Conservation (phyloP, 2,329 filamentous ascomycete species). For the Colletotrichum chlorophyti region DNA sequence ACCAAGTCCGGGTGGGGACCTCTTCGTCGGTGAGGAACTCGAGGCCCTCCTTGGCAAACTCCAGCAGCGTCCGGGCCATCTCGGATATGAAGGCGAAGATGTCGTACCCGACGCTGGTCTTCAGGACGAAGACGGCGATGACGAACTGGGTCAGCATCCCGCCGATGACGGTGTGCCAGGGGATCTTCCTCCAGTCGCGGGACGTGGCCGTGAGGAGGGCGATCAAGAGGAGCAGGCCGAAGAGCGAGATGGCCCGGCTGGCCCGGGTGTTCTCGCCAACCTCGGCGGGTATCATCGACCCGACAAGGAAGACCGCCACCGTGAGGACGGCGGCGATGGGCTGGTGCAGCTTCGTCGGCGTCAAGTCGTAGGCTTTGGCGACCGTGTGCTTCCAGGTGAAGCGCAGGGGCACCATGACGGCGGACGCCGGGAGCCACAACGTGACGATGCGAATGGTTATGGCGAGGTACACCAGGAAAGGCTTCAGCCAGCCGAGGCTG, state of each 20-base stretch:
- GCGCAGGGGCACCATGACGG: constrained; percentile 19
- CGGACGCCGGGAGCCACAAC: constrained; percentile 18
- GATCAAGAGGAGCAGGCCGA: constrained; percentile 20
- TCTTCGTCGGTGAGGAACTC: constrained; percentile 64
- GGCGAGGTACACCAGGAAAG: constrained; percentile 69
- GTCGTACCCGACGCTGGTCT: constrained; percentile 49
- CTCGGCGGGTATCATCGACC: constrained; percentile 20
- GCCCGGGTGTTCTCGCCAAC: constrained; percentile 19
- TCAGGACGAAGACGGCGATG: constrained; percentile 21
- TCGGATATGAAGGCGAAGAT: constrained; percentile 78
- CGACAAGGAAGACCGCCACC: constrained; percentile 16
- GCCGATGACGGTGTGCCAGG: constrained; percentile 25
- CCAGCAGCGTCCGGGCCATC: constrained; percentile 67
- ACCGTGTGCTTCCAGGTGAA: constrained; percentile 12
- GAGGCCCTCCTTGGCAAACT: constrained; percentile 69
- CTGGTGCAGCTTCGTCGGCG: constrained; percentile 17
- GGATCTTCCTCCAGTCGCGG: constrained; percentile 22
- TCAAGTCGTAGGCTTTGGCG: constrained; percentile 11
- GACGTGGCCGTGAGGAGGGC: constrained; percentile 16
- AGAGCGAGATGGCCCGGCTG: constrained; percentile 20
- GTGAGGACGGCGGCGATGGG: constrained; percentile 16
- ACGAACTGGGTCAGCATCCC: constrained; percentile 24
- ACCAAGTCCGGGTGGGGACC: constrained; percentile 56
- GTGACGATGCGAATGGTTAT: constrained; percentile 66
- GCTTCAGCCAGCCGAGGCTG: constrained; percentile 63